Percentiles rank a stretch among this genome's conserved stretches.
phyloP scores from a whole-genome alignment of 2,329 filamentous ascomycete species.

The Chlorencoelia australis region DNA sequence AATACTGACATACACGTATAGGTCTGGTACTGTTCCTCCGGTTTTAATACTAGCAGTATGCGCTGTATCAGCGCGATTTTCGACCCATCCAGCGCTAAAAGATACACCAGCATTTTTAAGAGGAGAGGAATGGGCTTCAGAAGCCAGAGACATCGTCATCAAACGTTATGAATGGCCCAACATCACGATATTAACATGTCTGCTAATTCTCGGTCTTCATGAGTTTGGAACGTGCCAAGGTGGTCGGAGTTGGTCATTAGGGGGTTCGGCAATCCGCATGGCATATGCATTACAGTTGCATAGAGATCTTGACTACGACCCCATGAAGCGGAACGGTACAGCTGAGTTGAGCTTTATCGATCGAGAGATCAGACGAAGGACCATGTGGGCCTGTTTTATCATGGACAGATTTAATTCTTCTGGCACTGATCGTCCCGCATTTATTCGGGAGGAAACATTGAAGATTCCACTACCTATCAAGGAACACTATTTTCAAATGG shows the following conservation, averaged over 20 bases:
- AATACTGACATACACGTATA: slow-evolving; percentile 27
- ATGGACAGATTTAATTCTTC: slow-evolving; percentile 98
- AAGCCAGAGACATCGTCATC: slow-evolving; percentile 78
- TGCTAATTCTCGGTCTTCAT: slow-evolving; percentile 79
- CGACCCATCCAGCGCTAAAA: slow-evolving; percentile 71
- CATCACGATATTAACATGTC: slow-evolving; percentile 87
- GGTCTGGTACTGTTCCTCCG: slow-evolving; percentile 70
- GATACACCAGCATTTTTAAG: slow-evolving; percentile 67
- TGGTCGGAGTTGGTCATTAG: slow-evolving; percentile 89
- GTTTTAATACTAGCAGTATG: slow-evolving; percentile 91
- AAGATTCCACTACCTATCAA: slow-evolving; percentile 85
- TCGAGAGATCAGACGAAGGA: slow-evolving; percentile 80
- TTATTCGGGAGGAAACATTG: slow-evolving; percentile 80
- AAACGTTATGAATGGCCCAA: slow-evolving; percentile 90
- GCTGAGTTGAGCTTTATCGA: slow-evolving; percentile 78
- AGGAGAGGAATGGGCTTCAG: slow-evolving; percentile 82
- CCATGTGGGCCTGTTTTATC: slow-evolving; percentile 96
- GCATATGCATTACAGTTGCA: slow-evolving; percentile 92
- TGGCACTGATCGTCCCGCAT: slow-evolving; percentile 83
- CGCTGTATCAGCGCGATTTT: slow-evolving; percentile 90
- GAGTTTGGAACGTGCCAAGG: slow-evolving; percentile 97
- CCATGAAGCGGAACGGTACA: slow-evolving; percentile 50
- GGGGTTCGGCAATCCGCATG: slow-evolving; percentile 92
- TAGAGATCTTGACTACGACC: slow-evolving; percentile 79
- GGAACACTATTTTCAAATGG: slow-evolving; percentile 81